phyloP scores from a whole-genome alignment of 345 rosid species.

The Adansonia digitata region DNA sequence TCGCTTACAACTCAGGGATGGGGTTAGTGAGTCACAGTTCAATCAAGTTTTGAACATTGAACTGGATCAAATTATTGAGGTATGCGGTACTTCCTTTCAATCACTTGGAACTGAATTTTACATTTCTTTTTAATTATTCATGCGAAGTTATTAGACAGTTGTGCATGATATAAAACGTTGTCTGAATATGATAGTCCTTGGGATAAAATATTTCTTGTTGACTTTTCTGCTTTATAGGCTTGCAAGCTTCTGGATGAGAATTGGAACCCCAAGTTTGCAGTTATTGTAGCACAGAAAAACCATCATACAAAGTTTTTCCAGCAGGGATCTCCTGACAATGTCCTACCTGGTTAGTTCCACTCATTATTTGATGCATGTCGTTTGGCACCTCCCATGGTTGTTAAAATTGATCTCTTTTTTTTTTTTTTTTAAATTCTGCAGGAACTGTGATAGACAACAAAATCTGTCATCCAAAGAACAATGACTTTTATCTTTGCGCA shows the following conservation, averaged over 20 bases:
- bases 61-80: constrained; percentile 80
- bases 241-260: constrained; percentile 68
- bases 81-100: constrained; percentile 41
- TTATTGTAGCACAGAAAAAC: constrained; percentile 81
- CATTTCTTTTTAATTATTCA: not conserved
- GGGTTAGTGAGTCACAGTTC: constrained; percentile 89
- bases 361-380: not conserved
- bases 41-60: constrained; percentile 77
- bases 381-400: not conserved
- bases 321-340: constrained; percentile 55
- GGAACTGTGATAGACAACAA: constrained; percentile 39
- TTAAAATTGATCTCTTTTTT: not conserved
- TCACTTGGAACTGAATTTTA: not conserved
- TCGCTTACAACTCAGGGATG: constrained; percentile 54
- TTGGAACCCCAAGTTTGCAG: constrained; percentile 69
- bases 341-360: constrained; percentile 57
- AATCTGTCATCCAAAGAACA: constrained; percentile 33
- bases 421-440: constrained; percentile 2
- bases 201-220: not conserved
- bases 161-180: not conserved
- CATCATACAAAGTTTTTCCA: constrained; percentile 92
- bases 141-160: not conserved
- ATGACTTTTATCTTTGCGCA: constrained; percentile 42
- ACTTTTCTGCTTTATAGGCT: constrained; percentile 41
- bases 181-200: not conserved